Conservation (phyloP, 768 basidiomycete genomes). For the Hericium erinaceus region DNA sequence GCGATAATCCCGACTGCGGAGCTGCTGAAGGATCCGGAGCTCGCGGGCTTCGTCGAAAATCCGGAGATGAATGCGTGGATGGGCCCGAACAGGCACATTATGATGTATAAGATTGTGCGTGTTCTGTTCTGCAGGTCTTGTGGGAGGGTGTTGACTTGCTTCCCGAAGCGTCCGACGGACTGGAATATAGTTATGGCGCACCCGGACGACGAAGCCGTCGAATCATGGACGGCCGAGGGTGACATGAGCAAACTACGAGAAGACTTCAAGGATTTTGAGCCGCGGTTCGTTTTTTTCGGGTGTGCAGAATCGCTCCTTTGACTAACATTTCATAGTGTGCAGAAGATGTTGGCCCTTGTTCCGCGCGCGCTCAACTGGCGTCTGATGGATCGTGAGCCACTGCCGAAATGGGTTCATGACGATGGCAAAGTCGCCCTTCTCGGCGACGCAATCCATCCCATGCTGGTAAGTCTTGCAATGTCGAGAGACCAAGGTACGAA, state of each 20-base stretch:
- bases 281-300: constrained; percentile 6
- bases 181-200: constrained; percentile 13
- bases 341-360: constrained; percentile 16
- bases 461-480: constrained; percentile 9
- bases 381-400: constrained; percentile 18
- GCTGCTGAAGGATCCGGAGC: constrained; percentile 5
- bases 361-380: constrained; percentile 18
- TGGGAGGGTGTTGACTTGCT: neutral
- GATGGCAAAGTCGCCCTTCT: constrained; percentile 16
- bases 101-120: constrained; percentile 8
- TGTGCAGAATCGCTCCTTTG: neutral
- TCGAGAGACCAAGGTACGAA: neutral
- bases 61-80: constrained; percentile 11
- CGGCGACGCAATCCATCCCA: constrained; percentile 20
- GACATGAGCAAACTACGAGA: constrained; percentile 18
- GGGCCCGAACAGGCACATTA: constrained; percentile 9
- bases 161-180: constrained; percentile 9
- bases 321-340: neutral
- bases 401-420: constrained; percentile 18
- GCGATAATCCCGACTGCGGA: neutral
- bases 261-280: constrained; percentile 21
- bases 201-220: constrained; percentile 9
- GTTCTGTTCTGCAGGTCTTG: neutral
- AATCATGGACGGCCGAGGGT: constrained; percentile 18
- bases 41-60: constrained; percentile 4